These are phyloP conservation scores for Tagetes patula DNA, from an alignment of 129 eudicot genomes.

Conservation along the genomic window DNA sequence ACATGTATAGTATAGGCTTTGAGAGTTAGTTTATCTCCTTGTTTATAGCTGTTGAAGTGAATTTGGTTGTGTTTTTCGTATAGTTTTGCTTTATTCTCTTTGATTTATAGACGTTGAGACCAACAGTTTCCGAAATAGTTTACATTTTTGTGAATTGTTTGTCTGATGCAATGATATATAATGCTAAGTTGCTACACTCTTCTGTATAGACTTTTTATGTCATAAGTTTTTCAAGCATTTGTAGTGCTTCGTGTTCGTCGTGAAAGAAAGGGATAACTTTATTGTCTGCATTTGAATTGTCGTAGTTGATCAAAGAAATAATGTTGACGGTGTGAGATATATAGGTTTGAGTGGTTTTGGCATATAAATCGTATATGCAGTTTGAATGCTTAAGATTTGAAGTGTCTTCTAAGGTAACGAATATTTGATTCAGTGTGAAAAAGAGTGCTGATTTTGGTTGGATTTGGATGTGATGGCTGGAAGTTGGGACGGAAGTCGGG, in stretches of 20 bases:
- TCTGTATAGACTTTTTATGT: neutral
- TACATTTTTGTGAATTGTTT: conserved; percentile 5
- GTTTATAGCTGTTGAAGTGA: conserved; percentile 1
- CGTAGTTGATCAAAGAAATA: conserved; percentile 12
- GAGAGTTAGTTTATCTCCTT: conserved; percentile 7
- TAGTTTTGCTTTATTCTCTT: conserved; percentile 3
- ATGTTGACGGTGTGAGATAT: neutral
- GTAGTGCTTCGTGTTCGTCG: neutral
- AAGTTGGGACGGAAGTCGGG: conserved; percentile 50
- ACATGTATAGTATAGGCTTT: neutral
- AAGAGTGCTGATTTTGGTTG: conserved; percentile 7
- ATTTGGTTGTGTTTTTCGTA: neutral
- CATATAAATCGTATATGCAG: neutral
- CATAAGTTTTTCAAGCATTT: neutral
- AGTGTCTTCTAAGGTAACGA: neutral
- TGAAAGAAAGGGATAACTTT: neutral
- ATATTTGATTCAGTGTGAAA: neutral
- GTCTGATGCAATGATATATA: neutral
- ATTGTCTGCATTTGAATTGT: neutral
- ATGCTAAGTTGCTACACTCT: neutral
- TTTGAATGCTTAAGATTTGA: neutral
- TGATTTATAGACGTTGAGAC: neutral
- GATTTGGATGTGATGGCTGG: conserved; percentile 55
- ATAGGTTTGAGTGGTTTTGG: neutral
- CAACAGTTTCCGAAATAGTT: neutral